These are phyloP conservation scores for Penicillium desertorum DNA, from an alignment of 495 filamentous ascomycete genomes.

Conservation along the genomic window DNA sequence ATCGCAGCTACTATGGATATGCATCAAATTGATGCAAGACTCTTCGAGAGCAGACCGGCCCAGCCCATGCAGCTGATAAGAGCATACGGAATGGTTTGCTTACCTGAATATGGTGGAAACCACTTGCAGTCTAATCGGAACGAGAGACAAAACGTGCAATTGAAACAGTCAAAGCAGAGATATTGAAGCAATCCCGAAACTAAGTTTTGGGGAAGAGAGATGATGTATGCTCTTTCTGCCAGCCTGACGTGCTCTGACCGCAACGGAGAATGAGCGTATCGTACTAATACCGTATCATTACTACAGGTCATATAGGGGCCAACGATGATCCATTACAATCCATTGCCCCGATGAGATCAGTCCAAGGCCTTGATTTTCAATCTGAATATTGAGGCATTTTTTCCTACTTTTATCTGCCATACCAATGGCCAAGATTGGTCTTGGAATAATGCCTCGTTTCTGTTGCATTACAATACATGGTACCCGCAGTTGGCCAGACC, in stretches of 20 bases:
- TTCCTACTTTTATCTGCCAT: neutral
- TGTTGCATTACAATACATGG: neutral
- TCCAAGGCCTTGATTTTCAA: neutral
- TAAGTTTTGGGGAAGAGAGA: constrained; percentile 24
- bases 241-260: constrained; percentile 47
- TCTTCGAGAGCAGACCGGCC: neutral
- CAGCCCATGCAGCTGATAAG: constrained; percentile 23
- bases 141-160: neutral
- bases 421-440: neutral
- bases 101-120: constrained; percentile 20
- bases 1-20: neutral
- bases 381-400: constrained; percentile 3
- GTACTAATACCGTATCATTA: constrained; percentile 19
- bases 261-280: constrained; percentile 18
- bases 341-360: constrained; percentile 5
- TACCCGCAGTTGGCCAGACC: neutral
- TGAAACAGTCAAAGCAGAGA: constrained; percentile 18
- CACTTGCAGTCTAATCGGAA: constrained; percentile 7
- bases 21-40: constrained; percentile 6
- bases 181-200: constrained; percentile 27
- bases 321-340: neutral
- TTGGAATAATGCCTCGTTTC: constrained; percentile 4
- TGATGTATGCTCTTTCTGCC: constrained; percentile 49
- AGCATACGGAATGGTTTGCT: constrained; percentile 21
- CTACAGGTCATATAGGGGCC: constrained; percentile 14